These are phyloP conservation scores for Spergularia marina DNA, from an alignment of 148 eudicot genomes.

Conservation along the genomic window DNA sequence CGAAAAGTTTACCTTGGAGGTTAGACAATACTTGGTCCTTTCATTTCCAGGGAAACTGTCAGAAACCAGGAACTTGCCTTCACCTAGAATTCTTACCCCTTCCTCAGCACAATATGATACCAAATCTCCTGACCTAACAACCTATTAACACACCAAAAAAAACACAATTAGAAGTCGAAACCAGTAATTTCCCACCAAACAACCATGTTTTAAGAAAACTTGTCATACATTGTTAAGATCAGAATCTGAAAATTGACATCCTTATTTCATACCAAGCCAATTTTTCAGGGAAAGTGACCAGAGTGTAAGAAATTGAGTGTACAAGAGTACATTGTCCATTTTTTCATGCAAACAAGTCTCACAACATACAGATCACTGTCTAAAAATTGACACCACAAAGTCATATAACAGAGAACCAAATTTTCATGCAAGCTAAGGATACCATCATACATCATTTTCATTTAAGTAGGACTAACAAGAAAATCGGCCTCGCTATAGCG, in stretches of 20 bases:
- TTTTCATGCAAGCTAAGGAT: no score
- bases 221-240: no score
- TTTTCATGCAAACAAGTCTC: not conserved
- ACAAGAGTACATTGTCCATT: no score
- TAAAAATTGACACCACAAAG: not conserved
- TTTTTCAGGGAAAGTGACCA: no score
- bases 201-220: no score
- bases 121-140: slow-evolving; percentile 96
- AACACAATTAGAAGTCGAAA: not conserved
- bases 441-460: no score
- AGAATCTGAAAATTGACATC: not conserved
- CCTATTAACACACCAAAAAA: slow-evolving; percentile 37
- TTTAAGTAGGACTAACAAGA: no score
- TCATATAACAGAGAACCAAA: not conserved
- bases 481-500: no score
- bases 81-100: slow-evolving; percentile 92
- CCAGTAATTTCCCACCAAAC: no score
- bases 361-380: not conserved
- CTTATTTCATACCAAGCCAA: not conserved
- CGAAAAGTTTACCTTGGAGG: slow-evolving; percentile 66
- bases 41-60: slow-evolving; percentile 99
- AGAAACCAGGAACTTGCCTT: slow-evolving; percentile 88
- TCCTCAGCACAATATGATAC: slow-evolving; percentile 95
- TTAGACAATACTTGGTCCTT: slow-evolving; percentile 94
- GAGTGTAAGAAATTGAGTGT: no score